Base-by-base conservation (phyloP, 2,329 filamentous ascomycete species). In the Pseudogymnoascus sp. region DNA sequence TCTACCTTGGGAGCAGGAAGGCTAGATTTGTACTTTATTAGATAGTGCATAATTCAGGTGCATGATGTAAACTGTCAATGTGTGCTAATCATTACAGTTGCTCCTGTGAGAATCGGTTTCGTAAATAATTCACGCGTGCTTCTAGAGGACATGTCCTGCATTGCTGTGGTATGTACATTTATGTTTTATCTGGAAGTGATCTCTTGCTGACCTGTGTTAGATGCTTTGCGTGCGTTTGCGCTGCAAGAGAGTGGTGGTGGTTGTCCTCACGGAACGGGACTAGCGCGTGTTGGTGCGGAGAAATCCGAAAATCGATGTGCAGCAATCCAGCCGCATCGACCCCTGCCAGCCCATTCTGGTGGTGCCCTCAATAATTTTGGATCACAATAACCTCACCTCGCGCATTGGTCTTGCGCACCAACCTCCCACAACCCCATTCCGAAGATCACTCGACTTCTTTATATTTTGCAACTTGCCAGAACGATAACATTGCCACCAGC, bases 21-120 rank as follows among this genome's bases (percentile, higher is more conserved):
- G 60, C 64, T 70, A 70, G 69, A 70, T 57, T 65, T 71, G 67
- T 71, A 71, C 60, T 70, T 58, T 71, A 71, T 63, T 71, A 71
- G 68, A 70, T 63, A 62, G 61, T 50, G 25, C 25, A 59, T 53
- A 53, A 53, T 53, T 53, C 47, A 53, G 47, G 33, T 53, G 47
- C 28, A 53, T 18, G 47, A 53, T 53, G 47, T 53, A 53, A 53
- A 53, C 47, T 33, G 43, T 9, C 15, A 7, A 18, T 18, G 47
- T 18, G 33, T 53, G 47, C 47, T 53, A 53, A 53, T 25, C 47
- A 33, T 53, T 1, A 33, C 47, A 53, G 47, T 33, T 5, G 3
- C 9, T 33, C 25, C 28, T 50, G 47, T 53, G 47, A 53, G 22
- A 53, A 53, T 53, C 9, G 47, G 28, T 28, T 20, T 33, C 4